These are phyloP conservation scores for Rehmannia glutinosa DNA, from an alignment of 257 asterid species.

Conservation along the genomic window DNA sequence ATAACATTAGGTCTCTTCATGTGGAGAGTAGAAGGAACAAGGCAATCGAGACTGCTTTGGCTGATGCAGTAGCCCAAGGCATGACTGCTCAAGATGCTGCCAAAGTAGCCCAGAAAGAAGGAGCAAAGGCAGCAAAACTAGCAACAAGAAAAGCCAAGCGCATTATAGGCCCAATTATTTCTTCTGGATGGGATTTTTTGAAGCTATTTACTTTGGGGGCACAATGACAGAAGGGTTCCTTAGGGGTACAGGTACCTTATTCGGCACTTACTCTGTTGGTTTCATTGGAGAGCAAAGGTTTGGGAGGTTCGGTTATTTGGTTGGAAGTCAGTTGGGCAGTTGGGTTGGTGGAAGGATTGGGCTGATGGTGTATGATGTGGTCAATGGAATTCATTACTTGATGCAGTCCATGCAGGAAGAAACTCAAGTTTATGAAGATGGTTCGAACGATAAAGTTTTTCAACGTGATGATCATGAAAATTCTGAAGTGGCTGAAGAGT, in stretches of 20 bases:
- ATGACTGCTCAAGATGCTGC: constrained; percentile 67
- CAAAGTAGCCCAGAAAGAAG: constrained; percentile 71
- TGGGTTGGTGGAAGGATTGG: constrained; percentile 95
- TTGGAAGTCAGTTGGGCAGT: constrained; percentile 90
- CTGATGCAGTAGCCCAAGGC: constrained; percentile 81
- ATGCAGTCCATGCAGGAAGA: constrained; percentile 36
- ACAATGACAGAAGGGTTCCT: constrained; percentile 84
- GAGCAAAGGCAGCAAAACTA: constrained; percentile 89
- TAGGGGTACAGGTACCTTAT: constrained; percentile 81
- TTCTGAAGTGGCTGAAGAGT: constrained; percentile 32
- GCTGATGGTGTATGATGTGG: constrained; percentile 86
- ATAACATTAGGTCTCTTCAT: constrained; percentile 60
- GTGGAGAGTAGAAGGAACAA: constrained; percentile 63
- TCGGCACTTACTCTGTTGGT: constrained; percentile 74
- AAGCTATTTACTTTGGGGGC: constrained; percentile 86
- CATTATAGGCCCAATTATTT: constrained; percentile 84
- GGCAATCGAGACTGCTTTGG: constrained; percentile 75
- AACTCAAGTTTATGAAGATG: constrained; percentile 24
- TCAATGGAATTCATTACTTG: constrained; percentile 58
- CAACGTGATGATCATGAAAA: constrained; percentile 23
- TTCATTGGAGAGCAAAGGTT: constrained; percentile 66
- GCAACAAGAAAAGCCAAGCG: constrained; percentile 75
- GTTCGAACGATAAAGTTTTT: constrained; percentile 18
- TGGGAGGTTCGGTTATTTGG: constrained; percentile 87
- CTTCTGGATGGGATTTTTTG: constrained; percentile 98